Evolutionary conservation across 768 basidiomycete genomes (phyloP), one percentile per base, ranked within the genome.

Genomic region (Mycena alexandri): DNA sequence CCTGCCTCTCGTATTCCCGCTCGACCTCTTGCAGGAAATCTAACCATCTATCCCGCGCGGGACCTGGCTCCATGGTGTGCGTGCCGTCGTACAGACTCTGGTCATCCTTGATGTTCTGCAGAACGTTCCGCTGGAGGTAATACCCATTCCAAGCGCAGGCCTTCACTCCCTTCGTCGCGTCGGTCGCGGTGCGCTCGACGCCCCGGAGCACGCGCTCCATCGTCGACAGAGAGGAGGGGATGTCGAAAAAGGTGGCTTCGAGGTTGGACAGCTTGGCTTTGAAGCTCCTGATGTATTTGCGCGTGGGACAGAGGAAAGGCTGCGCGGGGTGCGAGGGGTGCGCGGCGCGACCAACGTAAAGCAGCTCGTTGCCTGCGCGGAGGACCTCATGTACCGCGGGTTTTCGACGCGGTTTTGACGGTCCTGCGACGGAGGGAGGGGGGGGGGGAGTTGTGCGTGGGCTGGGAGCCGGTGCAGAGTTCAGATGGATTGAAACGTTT

Each of bases 31-130:
- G 47, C n/a, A 65, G 47, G 48, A 59, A 59, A 0, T 16, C 24
- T 1, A 17, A 12, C 57, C 58, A 66, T n/a, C 14, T 48, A 21
- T 59, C 48, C 16, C 42, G 57, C 57, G 14, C n/a, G 11, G 48
- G 50, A 9, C 57, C 65, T 5, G 24, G 42, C 13, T 50, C 42
- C 65, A 59, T 60, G 19, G 54, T 48, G 11, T 48, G 43, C 7
- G 59, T 55, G 41, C 66, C 66, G 25, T 63, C 61, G 54, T 54
- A 62, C n/a, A 68, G 42, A 5, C 19, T 5, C 1, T 44, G 54
- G 38, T 53, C 44, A 8, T 0, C 12, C 54, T 68, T 62, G 46
- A 68, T 43, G 22, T 12, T 9, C 19, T n/a, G 6, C 17, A 68
- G 44, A 1, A 62, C 5, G 17, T 61, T 38, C 24, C 41, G 51